A percentile compares a stretch with the other conserved stretches of the same genome.
These are phyloP conservation scores for Ascochyta fabae DNA, from an alignment of 2,329 filamentous ascomycete species.

Conservation along the genomic window DNA sequence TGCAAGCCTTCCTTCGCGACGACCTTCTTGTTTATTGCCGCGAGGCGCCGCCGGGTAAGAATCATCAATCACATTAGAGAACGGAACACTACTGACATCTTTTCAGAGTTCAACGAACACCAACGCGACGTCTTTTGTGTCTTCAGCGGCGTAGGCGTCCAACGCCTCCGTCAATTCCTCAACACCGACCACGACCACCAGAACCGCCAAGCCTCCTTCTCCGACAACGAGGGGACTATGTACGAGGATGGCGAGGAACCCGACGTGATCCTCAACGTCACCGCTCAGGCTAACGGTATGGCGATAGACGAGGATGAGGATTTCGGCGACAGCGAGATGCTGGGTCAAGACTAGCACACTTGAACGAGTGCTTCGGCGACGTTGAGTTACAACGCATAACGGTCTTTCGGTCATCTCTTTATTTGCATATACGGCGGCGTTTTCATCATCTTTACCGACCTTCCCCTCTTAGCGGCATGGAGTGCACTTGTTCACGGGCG, in stretches of 20 bases:
- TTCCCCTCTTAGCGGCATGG: slow-evolving; percentile 22
- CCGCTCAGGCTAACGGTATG: slow-evolving; percentile 45
- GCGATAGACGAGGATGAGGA: slow-evolving; percentile 54
- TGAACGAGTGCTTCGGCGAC: background rate
- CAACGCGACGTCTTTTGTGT: slow-evolving; percentile 97
- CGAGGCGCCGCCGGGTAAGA: slow-evolving; percentile 75
- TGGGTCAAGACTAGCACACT: slow-evolving; percentile 39
- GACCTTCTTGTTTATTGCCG: slow-evolving; percentile 87
- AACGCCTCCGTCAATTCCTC: slow-evolving; percentile 76
- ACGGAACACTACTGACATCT: background rate
- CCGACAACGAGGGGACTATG: slow-evolving; percentile 37
- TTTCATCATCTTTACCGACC: slow-evolving; percentile 15
- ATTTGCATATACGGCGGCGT: slow-evolving; percentile 25
- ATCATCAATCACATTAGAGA: too few relatives aligned
- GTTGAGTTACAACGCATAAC: background rate
- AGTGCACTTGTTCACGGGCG: slow-evolving; percentile 7
- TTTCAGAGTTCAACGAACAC: slow-evolving; percentile 86
- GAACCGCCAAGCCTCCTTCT: slow-evolving; percentile 25
- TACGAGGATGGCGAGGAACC: slow-evolving; percentile 43
- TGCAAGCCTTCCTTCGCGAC: slow-evolving; percentile 85
- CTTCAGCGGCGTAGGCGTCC: slow-evolving; percentile 87
- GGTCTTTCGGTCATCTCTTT: background rate
- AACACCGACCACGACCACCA: slow-evolving; percentile 57
- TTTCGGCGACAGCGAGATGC: slow-evolving; percentile 54
- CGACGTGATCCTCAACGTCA: slow-evolving; percentile 46